These are phyloP conservation scores for Macrophomina phaseolina DNA, from an alignment of 2,329 filamentous ascomycete genomes.

Conservation along the genomic window DNA sequence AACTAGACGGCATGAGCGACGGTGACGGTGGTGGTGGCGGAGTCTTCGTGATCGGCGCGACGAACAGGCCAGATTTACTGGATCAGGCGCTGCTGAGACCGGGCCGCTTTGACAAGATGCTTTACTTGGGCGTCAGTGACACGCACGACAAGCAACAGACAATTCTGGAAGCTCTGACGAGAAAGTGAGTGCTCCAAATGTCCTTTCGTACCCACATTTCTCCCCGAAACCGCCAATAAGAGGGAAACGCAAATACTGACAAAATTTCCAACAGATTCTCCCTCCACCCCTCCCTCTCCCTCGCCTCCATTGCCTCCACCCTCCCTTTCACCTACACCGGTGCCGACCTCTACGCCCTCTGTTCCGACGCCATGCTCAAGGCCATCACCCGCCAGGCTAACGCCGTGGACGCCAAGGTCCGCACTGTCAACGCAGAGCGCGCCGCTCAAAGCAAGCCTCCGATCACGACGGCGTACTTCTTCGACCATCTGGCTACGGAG, in stretches of 20 bases:
- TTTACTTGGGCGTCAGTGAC: constrained; percentile 94
- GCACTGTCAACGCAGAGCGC: constrained; percentile 64
- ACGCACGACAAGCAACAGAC: constrained; percentile 96
- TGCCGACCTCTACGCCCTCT: constrained; percentile 95
- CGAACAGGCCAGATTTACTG: constrained; percentile 90
- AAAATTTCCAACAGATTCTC: constrained; percentile 68
- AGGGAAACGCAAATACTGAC: constrained; percentile 6
- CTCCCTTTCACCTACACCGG: constrained; percentile 97
- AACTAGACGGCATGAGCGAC: constrained; percentile 96
- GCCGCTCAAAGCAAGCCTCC: constrained; percentile 39
- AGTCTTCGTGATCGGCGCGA: constrained; percentile 96
- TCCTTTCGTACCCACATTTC: constrained; percentile 32
- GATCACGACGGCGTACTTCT: constrained; percentile 90
- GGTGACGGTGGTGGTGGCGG: constrained; percentile 78
- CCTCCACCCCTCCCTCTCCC: constrained; percentile 77
- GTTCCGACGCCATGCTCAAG: constrained; percentile 98
- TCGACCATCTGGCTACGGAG: constrained; percentile 84
- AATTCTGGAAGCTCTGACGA: constrained; percentile 90
- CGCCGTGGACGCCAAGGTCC: constrained; percentile 82
- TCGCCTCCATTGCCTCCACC: constrained; percentile 72
- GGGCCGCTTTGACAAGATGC: constrained; percentile 96
- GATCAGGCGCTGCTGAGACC: constrained; percentile 89
- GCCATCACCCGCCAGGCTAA: constrained; percentile 90
- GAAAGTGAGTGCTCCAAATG: constrained; percentile 70
- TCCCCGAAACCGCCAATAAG: neutral